Conservation (phyloP, 163 green algal species). For the Scenedesmus sp. region DNA sequence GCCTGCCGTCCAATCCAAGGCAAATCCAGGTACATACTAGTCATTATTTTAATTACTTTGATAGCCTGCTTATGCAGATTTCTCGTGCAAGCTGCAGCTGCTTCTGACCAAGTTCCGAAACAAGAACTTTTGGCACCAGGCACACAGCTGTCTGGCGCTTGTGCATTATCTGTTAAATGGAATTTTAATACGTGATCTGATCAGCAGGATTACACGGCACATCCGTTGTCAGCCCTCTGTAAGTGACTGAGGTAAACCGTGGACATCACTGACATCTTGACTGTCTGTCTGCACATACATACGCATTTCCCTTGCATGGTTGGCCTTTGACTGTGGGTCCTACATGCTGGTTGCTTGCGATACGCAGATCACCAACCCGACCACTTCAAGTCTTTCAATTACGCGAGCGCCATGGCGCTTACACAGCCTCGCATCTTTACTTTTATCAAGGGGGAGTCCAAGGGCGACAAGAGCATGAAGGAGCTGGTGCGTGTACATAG, state of each 20-base stretch:
- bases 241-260: neutral
- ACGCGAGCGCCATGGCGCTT: neutral
- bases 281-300: neutral
- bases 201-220: neutral
- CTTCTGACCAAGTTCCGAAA: neutral
- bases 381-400: neutral
- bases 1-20: neutral
- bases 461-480: constrained; percentile 80
- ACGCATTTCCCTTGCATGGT: neutral
- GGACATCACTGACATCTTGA: neutral
- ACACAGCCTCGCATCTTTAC: constrained; percentile 60
- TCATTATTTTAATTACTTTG: neutral
- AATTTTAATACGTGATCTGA: neutral
- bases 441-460: constrained; percentile 71
- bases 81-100: neutral
- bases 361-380: neutral
- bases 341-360: neutral
- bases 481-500: constrained; percentile 58
- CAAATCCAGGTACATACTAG: neutral
- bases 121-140: neutral
- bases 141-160: neutral
- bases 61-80: neutral
- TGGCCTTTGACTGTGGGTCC: neutral
- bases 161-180: neutral
- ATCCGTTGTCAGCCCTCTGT: neutral